Percentiles rank a stretch among this genome's conserved stretches.
These are phyloP conservation scores for Pichia sp. DNA, from an alignment of 1,139 yeast species.

Conservation along the genomic window DNA sequence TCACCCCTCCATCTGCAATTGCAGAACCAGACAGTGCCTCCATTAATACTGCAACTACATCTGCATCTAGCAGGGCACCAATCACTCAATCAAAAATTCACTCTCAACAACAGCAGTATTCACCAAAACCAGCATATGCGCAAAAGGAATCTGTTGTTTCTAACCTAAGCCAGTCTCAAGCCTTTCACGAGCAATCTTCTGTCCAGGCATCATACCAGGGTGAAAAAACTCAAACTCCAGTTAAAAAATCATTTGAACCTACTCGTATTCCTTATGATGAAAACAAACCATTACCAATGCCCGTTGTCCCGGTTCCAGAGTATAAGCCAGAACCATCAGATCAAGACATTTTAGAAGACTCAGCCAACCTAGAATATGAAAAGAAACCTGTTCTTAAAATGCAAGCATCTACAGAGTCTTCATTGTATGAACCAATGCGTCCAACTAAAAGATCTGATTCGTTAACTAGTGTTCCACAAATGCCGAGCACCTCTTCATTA, in stretches of 20 bases:
- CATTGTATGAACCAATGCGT: slow-evolving; percentile 18
- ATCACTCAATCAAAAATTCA: no score
- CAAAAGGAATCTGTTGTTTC: background rate
- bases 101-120: background rate
- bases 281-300: no score
- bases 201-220: no score
- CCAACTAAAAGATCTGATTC: slow-evolving; percentile 20
- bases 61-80: slow-evolving; percentile 7
- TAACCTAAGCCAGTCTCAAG: background rate
- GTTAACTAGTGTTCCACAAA: slow-evolving; percentile 11
- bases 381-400: slow-evolving; percentile 1
- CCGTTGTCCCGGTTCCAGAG: background rate
- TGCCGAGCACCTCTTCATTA: slow-evolving; percentile 6
- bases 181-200: no score
- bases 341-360: background rate
- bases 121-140: background rate
- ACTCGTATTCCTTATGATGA: no score
- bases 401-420: slow-evolving; percentile 1
- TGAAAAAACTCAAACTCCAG: no score
- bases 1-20: slow-evolving; percentile 20
- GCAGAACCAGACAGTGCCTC: slow-evolving; percentile 27
- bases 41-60: slow-evolving; percentile 15
- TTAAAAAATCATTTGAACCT: no score
- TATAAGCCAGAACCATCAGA: background rate
- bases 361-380: background rate